Percentiles rank a stretch among this genome's conserved stretches.
Evolutionary conservation across 352 stramenopile genomes (phyloP).

Genomic region (Phytophthora multivora): DNA sequence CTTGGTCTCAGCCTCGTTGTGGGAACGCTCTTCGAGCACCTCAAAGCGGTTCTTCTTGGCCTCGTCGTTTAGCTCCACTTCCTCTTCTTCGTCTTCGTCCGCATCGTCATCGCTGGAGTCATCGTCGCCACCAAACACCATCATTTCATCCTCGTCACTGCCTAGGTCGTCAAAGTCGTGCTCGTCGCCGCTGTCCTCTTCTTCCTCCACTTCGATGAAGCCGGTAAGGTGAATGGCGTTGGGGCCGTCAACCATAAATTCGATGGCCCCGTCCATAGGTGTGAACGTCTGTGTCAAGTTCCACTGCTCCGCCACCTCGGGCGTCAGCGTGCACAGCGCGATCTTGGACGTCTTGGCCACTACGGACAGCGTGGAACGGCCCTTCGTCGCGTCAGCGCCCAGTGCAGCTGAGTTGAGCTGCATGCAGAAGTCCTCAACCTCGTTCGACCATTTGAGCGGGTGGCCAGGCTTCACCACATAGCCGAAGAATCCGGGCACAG

Average conservation of each 20-base stretch:
- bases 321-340: slow-evolving; percentile 75
- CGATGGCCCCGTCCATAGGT: slow-evolving; percentile 70
- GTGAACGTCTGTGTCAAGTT: slow-evolving; percentile 82
- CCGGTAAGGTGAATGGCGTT: slow-evolving; percentile 85
- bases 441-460: slow-evolving; percentile 69
- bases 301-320: slow-evolving; percentile 69
- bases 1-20: slow-evolving; percentile 39
- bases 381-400: slow-evolving; percentile 47
- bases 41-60: slow-evolving; percentile 65
- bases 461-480: slow-evolving; percentile 68
- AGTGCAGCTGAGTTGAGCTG: slow-evolving; percentile 81
- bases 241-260: slow-evolving; percentile 69
- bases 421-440: slow-evolving; percentile 77
- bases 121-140: slow-evolving; percentile 56
- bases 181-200: slow-evolving; percentile 67
- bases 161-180: slow-evolving; percentile 54
- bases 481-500: slow-evolving; percentile 82
- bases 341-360: slow-evolving; percentile 72
- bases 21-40: slow-evolving; percentile 72
- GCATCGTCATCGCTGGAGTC: slow-evolving; percentile 43
- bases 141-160: slow-evolving; percentile 63
- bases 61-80: slow-evolving; percentile 53
- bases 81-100: slow-evolving; percentile 32
- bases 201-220: slow-evolving; percentile 80
- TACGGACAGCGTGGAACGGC: slow-evolving; percentile 80